phyloP scores from a whole-genome alignment of 495 filamentous ascomycete genomes.

The Usnea hakonensis region DNA sequence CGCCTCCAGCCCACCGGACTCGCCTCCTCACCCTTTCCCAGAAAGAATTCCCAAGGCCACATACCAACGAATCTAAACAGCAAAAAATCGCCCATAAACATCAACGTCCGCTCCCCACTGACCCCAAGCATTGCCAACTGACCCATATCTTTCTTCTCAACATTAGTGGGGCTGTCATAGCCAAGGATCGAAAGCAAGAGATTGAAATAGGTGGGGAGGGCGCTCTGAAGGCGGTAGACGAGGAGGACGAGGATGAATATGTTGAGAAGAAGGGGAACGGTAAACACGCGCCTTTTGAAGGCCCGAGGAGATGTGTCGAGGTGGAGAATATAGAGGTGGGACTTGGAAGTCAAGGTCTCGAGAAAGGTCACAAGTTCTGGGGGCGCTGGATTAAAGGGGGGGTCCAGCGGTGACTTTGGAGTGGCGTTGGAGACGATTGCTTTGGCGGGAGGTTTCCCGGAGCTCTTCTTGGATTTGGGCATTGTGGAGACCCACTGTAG shows the following conservation, averaged over 20 bases:
- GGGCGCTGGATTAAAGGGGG: conserved; percentile 58
- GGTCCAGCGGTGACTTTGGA: conserved; percentile 34
- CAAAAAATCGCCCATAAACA: conserved; percentile 63
- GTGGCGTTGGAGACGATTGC: conserved; percentile 1
- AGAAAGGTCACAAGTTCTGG: conserved; percentile 52
- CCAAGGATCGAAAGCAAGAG: conserved; percentile 55
- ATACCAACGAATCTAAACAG: conserved; percentile 59
- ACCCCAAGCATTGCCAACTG: conserved; percentile 43
- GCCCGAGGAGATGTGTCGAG: conserved; percentile 55
- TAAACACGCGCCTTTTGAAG: conserved; percentile 71
- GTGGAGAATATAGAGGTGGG: conserved; percentile 71
- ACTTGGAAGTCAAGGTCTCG: conserved; percentile 44
- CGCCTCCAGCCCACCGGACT: conserved; percentile 62
- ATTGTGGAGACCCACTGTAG: not conserved
- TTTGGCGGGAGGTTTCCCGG: not conserved
- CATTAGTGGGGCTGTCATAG: conserved; percentile 47
- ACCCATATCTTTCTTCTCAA: conserved; percentile 45
- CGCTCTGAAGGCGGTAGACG: conserved; percentile 51
- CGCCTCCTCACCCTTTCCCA: conserved; percentile 36
- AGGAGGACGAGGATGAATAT: conserved; percentile 50
- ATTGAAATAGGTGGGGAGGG: conserved; percentile 57
- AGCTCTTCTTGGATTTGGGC: not conserved
- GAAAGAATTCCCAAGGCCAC: conserved; percentile 69
- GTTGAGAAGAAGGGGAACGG: conserved; percentile 65
- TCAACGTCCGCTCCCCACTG: conserved; percentile 46